Evolutionary conservation across 1,284 basidiomycete species (phyloP), one percentile per base, ranked within the genome.

Genomic region (Stereum hirsutum): DNA sequence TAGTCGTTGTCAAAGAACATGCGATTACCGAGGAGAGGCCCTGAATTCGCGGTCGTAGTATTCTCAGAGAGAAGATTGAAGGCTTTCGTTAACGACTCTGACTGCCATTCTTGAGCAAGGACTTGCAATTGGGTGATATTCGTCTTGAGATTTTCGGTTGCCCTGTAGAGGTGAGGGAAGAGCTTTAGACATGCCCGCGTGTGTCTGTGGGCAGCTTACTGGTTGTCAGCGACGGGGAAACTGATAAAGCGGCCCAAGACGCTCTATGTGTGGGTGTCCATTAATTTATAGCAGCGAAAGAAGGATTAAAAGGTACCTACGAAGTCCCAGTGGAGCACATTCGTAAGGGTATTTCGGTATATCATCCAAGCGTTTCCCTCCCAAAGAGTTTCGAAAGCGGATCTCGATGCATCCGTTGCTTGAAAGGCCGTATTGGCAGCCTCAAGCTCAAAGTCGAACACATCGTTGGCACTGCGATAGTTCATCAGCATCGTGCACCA

Each of bases 301-400:
- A 20, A 34, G 8, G 23, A 19, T 10, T n/a, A n/a, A 7, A 4
- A 41, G 10, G 4, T 1, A 58, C 75, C 50, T 49, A 81, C 78
- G 50, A 78, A 76, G 50, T 83, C 80, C 75, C 77, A 83, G 51
- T 81, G 77, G 30, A 76, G 54, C n/a, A 73, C 65, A 6, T 65
- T 62, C 2, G 78, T 81, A 20, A 69, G 40, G 4, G 64, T 57
- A 54, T 82, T 81, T 25, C 63, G 63, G 49, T 71, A 78, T 38
- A 81, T 75, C 79, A 82, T 81, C 80, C 80, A 84, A 46, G 62
- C 60, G 52, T 69, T 61, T 10, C 67, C 74, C 26, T 70, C 63
- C 40, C 81, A 62, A 2, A 76, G 57, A 11, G 63, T 63, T 3
- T 64, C 65, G 45, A 80, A 73, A 0, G 74, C 73, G 25, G 52